Conservation (phyloP, 2,329 filamentous ascomycete genomes). For the Fusarium sp. region DNA sequence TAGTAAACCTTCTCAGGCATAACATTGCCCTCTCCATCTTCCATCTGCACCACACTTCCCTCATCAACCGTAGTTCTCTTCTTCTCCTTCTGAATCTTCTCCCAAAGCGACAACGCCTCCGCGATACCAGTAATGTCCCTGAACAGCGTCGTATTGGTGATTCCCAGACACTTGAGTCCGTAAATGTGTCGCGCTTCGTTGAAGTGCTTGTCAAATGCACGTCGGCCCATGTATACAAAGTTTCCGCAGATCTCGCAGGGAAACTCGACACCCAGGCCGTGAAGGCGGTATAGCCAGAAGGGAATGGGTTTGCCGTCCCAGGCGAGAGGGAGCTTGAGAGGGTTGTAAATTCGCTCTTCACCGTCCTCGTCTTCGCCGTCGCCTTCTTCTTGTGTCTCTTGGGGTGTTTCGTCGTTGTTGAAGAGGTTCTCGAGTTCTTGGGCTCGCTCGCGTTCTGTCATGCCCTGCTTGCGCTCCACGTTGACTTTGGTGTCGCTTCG, state of each 20-base stretch:
- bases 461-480: conserved; percentile 94
- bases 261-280: conserved; percentile 94
- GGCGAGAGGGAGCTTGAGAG: conserved; percentile 91
- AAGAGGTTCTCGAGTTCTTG: conserved; percentile 93
- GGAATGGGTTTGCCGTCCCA: conserved; percentile 99
- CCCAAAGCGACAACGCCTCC: conserved; percentile 89
- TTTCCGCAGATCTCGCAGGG: conserved; percentile 97
- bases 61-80: conserved; percentile 80
- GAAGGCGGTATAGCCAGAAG: conserved; percentile 98
- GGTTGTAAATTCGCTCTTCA: conserved; percentile 95
- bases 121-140: conserved; percentile 93
- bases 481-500: conserved; percentile 92
- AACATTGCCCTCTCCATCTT: conserved; percentile 95
- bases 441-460: conserved; percentile 96
- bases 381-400: conserved; percentile 61
- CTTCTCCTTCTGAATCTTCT: conserved; percentile 89
- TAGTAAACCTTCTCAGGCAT: conserved; percentile 99
- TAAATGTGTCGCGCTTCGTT: conserved; percentile 94
- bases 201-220: conserved; percentile 98
- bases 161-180: conserved; percentile 91
- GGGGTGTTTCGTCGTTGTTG: conserved; percentile 53
- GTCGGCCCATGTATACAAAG: conserved; percentile 97
- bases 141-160: conserved; percentile 91
- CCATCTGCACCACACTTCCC: conserved; percentile 95
- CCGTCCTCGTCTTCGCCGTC: conserved; percentile 80